These are phyloP conservation scores for Microbotryomycetes sp. DNA, from an alignment of 1,284 basidiomycete species.

Conservation along the genomic window DNA sequence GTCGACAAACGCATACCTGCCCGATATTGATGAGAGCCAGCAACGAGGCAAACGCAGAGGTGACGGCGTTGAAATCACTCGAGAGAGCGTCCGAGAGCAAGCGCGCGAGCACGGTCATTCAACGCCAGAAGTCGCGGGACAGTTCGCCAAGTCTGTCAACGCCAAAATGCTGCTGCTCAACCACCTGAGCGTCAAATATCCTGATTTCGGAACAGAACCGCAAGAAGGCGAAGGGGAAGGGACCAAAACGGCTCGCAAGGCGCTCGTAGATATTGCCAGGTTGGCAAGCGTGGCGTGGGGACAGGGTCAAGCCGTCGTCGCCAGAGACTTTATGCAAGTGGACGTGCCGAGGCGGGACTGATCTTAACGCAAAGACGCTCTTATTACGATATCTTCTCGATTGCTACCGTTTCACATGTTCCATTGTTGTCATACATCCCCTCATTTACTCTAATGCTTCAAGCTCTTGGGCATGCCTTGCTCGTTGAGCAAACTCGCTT, in stretches of 20 bases:
- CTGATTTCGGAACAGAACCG: slow-evolving; percentile 35
- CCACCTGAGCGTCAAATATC: slow-evolving; percentile 49
- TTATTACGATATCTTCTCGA: not conserved
- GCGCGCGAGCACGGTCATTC: slow-evolving; percentile 68
- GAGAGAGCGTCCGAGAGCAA: slow-evolving; percentile 51
- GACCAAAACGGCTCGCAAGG: slow-evolving; percentile 37
- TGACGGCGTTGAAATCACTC: slow-evolving; percentile 35
- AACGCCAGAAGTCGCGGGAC: slow-evolving; percentile 67
- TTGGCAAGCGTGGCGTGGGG: slow-evolving; percentile 54
- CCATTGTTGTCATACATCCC: not conserved
- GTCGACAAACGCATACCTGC: slow-evolving; percentile 73
- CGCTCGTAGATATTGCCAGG: slow-evolving; percentile 58
- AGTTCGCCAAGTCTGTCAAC: slow-evolving; percentile 59
- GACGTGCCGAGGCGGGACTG: slow-evolving; percentile 44
- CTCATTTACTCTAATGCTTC: not conserved
- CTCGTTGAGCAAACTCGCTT: slow-evolving; percentile 43
- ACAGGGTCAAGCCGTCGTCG: slow-evolving; percentile 49
- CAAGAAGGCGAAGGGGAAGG: slow-evolving; percentile 41
- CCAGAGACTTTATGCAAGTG: slow-evolving; percentile 61
- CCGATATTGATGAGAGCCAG: slow-evolving; percentile 45
- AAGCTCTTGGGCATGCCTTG: slow-evolving; percentile 43
- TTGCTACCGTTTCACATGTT: not conserved
- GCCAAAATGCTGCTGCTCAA: slow-evolving; percentile 68
- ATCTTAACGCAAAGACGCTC: not conserved
- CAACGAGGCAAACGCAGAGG: slow-evolving; percentile 39